phyloP scores from a whole-genome alignment of 164 flowering plant species.

The Malania oleifera region DNA sequence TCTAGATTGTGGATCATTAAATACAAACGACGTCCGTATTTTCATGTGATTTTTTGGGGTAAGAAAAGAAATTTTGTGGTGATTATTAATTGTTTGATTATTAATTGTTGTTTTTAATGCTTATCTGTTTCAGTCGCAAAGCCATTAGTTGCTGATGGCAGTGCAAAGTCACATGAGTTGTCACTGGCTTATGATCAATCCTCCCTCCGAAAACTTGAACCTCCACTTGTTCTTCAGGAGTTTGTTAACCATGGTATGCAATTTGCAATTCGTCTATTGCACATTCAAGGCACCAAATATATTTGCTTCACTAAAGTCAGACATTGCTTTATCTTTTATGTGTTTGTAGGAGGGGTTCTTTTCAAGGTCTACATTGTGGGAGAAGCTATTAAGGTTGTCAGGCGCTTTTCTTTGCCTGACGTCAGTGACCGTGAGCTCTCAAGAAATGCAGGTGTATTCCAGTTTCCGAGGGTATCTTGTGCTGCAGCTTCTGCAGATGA shows the following conservation, averaged over 20 bases:
- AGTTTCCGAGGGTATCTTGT: constrained; percentile 89
- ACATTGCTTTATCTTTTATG: not conserved
- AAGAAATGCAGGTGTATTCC: constrained; percentile 62
- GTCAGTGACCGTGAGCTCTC: constrained; percentile 55
- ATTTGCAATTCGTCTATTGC: not conserved
- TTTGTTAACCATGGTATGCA: constrained; percentile 90
- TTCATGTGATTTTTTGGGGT: no score
- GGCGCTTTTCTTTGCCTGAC: constrained; percentile 92
- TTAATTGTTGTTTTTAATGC: no score
- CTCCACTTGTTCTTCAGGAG: constrained; percentile 95
- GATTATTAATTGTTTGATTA: no score
- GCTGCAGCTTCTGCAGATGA: constrained; percentile 97
- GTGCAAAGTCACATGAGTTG: constrained; percentile 82
- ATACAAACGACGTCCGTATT: no score
- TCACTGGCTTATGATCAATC: constrained; percentile 83
- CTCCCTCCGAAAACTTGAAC: constrained; percentile 77
- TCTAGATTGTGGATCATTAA: no score
- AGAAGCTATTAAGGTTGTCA: constrained; percentile 82
- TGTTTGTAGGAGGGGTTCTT: constrained; percentile 72
- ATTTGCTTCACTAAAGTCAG: no score
- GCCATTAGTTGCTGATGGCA: constrained; percentile 81
- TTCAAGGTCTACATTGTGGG: constrained; percentile 94
- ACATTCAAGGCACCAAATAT: no score
- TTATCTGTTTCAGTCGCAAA: constrained; percentile 74
- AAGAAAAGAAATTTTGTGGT: no score